These are phyloP conservation scores for Penicillium diatomitis DNA, from an alignment of 495 filamentous ascomycete genomes.

Conservation along the genomic window DNA sequence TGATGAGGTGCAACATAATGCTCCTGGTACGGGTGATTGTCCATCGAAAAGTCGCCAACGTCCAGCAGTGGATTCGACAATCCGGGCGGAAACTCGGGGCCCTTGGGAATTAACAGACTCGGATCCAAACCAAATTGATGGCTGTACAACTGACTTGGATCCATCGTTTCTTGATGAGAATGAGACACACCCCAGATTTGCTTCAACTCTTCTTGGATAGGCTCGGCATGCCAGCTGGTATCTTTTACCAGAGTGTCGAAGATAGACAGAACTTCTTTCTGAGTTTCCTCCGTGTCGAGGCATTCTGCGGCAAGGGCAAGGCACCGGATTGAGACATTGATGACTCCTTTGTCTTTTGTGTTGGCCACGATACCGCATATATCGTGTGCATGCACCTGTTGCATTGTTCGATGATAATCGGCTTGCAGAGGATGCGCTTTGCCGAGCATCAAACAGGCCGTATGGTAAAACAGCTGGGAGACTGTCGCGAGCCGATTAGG, in stretches of 20 bases:
- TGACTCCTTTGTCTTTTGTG: conserved; percentile 69
- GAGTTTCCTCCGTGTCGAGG: conserved; percentile 57
- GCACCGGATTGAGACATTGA: conserved; percentile 66
- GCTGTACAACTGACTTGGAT: conserved; percentile 16
- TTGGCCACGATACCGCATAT: conserved; percentile 85
- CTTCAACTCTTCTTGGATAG: conserved; percentile 59
- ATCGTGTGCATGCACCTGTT: conserved; percentile 63
- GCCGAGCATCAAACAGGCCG: conserved; percentile 67
- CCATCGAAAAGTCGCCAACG: conserved; percentile 61
- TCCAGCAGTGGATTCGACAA: conserved; percentile 57
- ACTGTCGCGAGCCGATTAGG: conserved; percentile 73
- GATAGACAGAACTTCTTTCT: conserved; percentile 74
- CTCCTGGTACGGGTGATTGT: conserved; percentile 67
- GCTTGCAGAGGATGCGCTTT: conserved; percentile 65
- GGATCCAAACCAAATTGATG: conserved; percentile 14
- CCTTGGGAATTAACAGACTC: conserved; percentile 11
- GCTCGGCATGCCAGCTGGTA: conserved; percentile 67
- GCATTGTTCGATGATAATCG: conserved; percentile 45
- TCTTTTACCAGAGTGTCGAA: conserved; percentile 65
- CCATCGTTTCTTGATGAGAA: conserved; percentile 17
- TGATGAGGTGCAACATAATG: conserved; percentile 45
- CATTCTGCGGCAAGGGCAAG: conserved; percentile 72
- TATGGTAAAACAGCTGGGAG: conserved; percentile 87
- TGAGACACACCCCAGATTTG: conserved; percentile 68
- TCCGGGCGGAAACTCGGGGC: conserved; percentile 30